A percentile compares a stretch with the other conserved stretches of the same genome.
These are phyloP conservation scores for Mucor racemosus DNA, from an alignment of 371 early-diverging fungal genomes.

Conservation along the genomic window DNA sequence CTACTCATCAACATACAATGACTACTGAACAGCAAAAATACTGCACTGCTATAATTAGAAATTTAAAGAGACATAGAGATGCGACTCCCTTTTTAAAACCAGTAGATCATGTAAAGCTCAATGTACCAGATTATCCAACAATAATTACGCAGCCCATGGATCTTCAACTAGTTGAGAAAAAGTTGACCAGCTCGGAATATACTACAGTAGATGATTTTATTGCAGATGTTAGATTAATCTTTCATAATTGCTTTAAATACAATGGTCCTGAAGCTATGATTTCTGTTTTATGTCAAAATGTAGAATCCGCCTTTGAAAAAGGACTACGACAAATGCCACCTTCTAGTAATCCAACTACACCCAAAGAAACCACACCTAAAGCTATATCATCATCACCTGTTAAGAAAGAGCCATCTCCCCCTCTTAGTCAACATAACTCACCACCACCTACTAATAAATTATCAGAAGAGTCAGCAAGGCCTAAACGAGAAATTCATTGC, in stretches of 20 bases:
- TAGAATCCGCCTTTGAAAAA: slow-evolving; percentile 77
- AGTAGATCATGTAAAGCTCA: slow-evolving; percentile 91
- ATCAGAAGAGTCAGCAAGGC: slow-evolving; percentile 59
- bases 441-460: slow-evolving; percentile 15
- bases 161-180: slow-evolving; percentile 86
- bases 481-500: slow-evolving; percentile 77
- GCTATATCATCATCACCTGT: slow-evolving; percentile 10
- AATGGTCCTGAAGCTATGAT: slow-evolving; percentile 84
- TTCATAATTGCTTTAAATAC: slow-evolving; percentile 89
- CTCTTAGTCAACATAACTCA: slow-evolving; percentile 18
- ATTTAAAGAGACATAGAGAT: slow-evolving; percentile 74
- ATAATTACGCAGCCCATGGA: slow-evolving; percentile 98
- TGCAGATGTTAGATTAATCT: slow-evolving; percentile 76
- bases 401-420: slow-evolving; percentile 11
- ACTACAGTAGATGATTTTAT: slow-evolving; percentile 69
- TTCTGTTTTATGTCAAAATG: slow-evolving; percentile 75
- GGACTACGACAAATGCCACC: slow-evolving; percentile 72
- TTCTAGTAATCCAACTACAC: not conserved
- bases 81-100: slow-evolving; percentile 88
- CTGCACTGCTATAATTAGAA: slow-evolving; percentile 75
- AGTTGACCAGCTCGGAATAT: slow-evolving; percentile 78
- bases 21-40: slow-evolving; percentile 81
- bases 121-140: slow-evolving; percentile 93
- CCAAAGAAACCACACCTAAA: not conserved
- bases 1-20: slow-evolving; percentile 40